Conservation (phyloP, 1,284 basidiomycete species). For the Leucoagaricus sp. region DNA sequence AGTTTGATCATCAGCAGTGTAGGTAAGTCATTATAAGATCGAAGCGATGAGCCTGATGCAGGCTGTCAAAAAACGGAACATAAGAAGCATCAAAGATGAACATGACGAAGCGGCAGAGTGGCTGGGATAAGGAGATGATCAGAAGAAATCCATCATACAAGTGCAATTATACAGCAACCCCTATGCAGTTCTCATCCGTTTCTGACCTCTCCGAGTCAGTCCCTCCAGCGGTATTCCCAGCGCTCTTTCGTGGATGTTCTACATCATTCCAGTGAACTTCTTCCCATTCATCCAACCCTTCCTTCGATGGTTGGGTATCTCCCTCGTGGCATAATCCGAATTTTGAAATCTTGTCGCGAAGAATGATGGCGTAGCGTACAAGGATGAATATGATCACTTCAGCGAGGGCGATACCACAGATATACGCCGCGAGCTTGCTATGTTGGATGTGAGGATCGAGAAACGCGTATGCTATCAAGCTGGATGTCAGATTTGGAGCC, state of each 20-base stretch:
- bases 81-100: too few relatives aligned
- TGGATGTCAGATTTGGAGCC: background rate
- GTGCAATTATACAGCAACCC: background rate
- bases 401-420: conserved; percentile 52
- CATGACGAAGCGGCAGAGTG: too few relatives aligned
- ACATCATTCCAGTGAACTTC: conserved; percentile 7
- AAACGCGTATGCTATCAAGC: conserved; percentile 35
- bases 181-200: background rate
- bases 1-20: too few relatives aligned
- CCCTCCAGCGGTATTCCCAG: background rate
- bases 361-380: conserved; percentile 34
- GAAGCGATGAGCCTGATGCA: too few relatives aligned
- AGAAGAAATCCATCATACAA: background rate
- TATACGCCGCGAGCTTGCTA: conserved; percentile 47
- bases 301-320: background rate
- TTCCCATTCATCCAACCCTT: conserved; percentile 10
- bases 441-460: conserved; percentile 35
- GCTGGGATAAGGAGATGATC: too few relatives aligned
- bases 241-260: background rate
- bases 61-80: too few relatives aligned
- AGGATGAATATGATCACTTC: conserved; percentile 48
- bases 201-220: too few relatives aligned
- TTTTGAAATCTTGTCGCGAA: conserved; percentile 27
- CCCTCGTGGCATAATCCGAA: background rate
- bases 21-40: too few relatives aligned